These are phyloP conservation scores for Alliaria petiolata DNA, from an alignment of 345 rosid genomes.

Conservation along the genomic window DNA sequence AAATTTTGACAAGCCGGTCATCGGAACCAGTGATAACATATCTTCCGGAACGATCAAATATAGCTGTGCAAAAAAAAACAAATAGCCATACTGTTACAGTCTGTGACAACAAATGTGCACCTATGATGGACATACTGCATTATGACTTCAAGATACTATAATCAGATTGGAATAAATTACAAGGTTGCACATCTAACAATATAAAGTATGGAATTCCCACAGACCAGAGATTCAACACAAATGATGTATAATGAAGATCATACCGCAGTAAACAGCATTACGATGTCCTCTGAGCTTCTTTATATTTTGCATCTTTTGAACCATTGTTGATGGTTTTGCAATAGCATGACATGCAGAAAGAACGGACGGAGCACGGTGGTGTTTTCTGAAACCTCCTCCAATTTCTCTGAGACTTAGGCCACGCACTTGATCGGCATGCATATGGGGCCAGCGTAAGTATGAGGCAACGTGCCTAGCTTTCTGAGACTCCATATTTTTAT, in stretches of 20 bases:
- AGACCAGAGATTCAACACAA: conserved; percentile 16
- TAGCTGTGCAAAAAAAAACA: conserved; percentile 46
- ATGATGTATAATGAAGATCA: conserved; percentile 21
- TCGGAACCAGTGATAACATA: conserved; percentile 96
- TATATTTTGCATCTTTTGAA: conserved; percentile 87
- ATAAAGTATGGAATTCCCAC: conserved; percentile 15
- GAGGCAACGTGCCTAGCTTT: conserved; percentile 48
- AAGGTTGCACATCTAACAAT: conserved; percentile 17
- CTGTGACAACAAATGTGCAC: neutral
- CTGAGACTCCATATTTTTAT: conserved; percentile 33
- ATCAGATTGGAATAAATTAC: neutral
- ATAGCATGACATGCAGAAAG: conserved; percentile 88
- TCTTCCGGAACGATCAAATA: conserved; percentile 94
- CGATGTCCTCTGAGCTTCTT: conserved; percentile 94
- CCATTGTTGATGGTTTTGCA: conserved; percentile 91
- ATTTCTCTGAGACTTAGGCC: conserved; percentile 95
- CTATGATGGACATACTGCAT: conserved; percentile 3
- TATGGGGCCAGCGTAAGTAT: conserved; percentile 94
- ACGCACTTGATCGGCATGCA: conserved; percentile 90
- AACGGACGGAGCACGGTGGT: conserved; percentile 93
- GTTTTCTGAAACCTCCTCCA: conserved; percentile 95
- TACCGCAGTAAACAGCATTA: conserved; percentile 98
- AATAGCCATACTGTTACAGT: conserved; percentile 11
- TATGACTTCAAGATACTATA: conserved; percentile 11
- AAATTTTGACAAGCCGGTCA: conserved; percentile 97